Percentiles rank a stretch among this genome's conserved stretches.
phyloP scores from a whole-genome alignment of 23 red algal genomes.

The Gracilaria vermiculophylla region DNA sequence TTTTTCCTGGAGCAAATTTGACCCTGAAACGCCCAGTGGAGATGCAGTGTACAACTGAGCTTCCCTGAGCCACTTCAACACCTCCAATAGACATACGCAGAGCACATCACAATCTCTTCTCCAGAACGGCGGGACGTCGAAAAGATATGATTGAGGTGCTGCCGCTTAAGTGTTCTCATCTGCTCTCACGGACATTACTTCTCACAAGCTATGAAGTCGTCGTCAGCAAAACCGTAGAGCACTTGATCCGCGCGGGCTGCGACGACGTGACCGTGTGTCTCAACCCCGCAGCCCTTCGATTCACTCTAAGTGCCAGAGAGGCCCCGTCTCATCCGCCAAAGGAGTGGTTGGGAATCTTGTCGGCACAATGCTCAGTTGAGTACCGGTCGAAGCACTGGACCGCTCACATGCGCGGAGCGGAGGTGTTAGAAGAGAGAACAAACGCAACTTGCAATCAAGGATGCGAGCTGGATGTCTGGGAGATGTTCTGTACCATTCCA shows the following conservation, averaged over 20 bases:
- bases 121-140: no score
- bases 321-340: neutral
- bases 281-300: neutral
- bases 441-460: neutral
- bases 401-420: neutral
- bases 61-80: no score
- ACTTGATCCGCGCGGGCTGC: neutral
- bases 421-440: neutral
- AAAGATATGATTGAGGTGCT: neutral
- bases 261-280: neutral
- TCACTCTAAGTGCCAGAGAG: neutral
- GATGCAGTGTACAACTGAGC: no score
- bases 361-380: slow-evolving; percentile 24
- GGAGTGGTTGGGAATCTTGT: neutral
- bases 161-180: neutral
- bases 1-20: no score
- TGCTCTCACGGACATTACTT: neutral
- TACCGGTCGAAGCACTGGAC: neutral
- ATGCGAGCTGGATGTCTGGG: slow-evolving; percentile 24
- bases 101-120: no score
- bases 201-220: neutral
- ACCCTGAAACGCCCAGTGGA: no score
- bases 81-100: no score
- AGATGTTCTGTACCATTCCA: slow-evolving; percentile 39
- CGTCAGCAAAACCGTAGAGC: neutral